Conservation (phyloP, 2,329 filamentous ascomycete species). For the Colletotrichum neosansevieriae region DNA sequence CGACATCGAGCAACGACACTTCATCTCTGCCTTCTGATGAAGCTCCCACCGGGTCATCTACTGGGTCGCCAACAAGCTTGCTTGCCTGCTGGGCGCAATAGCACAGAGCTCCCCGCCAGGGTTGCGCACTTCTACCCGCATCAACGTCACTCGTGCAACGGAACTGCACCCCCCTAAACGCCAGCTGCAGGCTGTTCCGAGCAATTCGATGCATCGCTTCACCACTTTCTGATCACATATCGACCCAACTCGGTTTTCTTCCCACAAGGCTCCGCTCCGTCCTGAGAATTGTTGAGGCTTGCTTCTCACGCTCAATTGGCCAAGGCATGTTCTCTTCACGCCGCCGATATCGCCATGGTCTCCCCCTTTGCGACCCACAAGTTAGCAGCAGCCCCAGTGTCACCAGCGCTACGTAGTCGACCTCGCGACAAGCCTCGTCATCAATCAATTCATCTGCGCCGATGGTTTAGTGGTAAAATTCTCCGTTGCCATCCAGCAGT, state of each 20-base stretch:
- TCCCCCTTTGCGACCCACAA: background rate
- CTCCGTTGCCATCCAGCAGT: slow-evolving; percentile 14
- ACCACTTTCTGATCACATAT: background rate
- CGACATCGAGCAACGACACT: background rate
- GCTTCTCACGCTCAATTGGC: slow-evolving; percentile 1
- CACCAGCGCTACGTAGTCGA: background rate
- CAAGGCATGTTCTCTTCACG: background rate
- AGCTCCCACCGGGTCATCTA: no score
- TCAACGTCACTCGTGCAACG: slow-evolving; percentile 28
- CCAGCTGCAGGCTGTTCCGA: background rate
- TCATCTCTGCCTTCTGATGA: background rate
- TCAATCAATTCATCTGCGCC: background rate
- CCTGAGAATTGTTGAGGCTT: background rate
- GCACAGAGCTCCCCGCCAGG: background rate
- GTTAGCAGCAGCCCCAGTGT: background rate
- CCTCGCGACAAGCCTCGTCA: accelerated
- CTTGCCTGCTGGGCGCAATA: slow-evolving; percentile 13
- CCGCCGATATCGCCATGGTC: slow-evolving; percentile 9
- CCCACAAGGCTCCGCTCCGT: slow-evolving; percentile 4
- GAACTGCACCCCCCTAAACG: background rate
- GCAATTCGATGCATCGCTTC: background rate
- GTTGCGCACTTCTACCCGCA: slow-evolving; percentile 22
- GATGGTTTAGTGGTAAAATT: slow-evolving; percentile 23
- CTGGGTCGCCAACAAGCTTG: background rate
- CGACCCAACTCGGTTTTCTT: background rate